Evolutionary conservation across 768 basidiomycete species (phyloP).

Genomic region (Boletellus ananas): DNA sequence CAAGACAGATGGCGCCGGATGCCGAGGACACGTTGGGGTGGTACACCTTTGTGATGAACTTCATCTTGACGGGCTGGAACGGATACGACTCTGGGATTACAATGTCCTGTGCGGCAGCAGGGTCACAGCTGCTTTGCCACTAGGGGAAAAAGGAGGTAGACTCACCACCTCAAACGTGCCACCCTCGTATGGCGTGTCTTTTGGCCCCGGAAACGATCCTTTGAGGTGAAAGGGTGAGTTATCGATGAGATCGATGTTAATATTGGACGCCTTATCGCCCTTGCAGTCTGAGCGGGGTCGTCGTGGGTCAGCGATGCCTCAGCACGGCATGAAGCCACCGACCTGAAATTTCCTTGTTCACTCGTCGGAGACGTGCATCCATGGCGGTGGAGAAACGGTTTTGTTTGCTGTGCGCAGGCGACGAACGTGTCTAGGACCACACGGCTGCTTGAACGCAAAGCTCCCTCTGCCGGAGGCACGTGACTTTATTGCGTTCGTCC

Average conservation of each 20-base stretch:
- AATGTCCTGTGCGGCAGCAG: constrained; percentile 61
- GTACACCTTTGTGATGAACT: constrained; percentile 95
- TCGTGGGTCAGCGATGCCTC: constrained; percentile 8
- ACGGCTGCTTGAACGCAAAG: background rate
- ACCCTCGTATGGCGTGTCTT: constrained; percentile 91
- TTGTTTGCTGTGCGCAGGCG: background rate
- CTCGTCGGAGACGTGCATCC: constrained; percentile 85
- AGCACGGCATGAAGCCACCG: constrained; percentile 12
- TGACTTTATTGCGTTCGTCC: constrained; percentile 21
- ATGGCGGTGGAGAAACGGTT: constrained; percentile 35
- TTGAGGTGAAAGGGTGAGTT: constrained; percentile 89
- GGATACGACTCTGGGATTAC: constrained; percentile 88
- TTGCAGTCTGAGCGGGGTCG: constrained; percentile 67
- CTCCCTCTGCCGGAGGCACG: constrained; percentile 14
- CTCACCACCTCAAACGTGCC: constrained; percentile 89
- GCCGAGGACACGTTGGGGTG: constrained; percentile 95
- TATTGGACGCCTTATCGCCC: constrained; percentile 87
- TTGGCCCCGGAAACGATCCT: constrained; percentile 88
- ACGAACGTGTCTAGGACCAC: background rate
- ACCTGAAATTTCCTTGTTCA: constrained; percentile 94
- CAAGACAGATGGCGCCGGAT: constrained; percentile 92
- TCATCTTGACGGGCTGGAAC: constrained; percentile 96
- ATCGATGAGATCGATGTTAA: constrained; percentile 83
- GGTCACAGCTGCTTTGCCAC: constrained; percentile 1
- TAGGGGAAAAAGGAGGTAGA: constrained; percentile 13